A percentile compares a stretch with the other conserved stretches of the same genome.
phyloP scores from a whole-genome alignment of 257 asterid species.

The Fraxinus anomala region DNA sequence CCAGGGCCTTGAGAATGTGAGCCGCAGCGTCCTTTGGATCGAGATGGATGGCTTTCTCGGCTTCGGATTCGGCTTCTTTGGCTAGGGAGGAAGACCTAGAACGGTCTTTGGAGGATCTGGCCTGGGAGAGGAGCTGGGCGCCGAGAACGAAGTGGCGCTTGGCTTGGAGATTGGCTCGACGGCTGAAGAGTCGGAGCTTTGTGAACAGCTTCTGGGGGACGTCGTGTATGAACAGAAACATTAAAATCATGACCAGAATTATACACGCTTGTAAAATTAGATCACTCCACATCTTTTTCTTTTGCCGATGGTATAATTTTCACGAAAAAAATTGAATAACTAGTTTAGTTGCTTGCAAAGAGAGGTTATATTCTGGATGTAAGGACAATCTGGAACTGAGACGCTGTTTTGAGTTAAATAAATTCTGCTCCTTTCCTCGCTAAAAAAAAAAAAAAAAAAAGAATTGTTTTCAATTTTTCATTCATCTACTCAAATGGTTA shows the following conservation, averaged over 20 bases:
- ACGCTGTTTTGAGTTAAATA: no score
- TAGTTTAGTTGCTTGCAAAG: no score
- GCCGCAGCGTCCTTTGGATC: slow-evolving; percentile 67
- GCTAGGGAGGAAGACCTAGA: slow-evolving; percentile 34
- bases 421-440: no score
- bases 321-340: no score
- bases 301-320: neutral
- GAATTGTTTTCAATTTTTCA: no score
- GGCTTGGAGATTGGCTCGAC: slow-evolving; percentile 50
- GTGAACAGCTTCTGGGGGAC: slow-evolving; percentile 62
- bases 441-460: no score
- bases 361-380: no score
- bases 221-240: slow-evolving; percentile 48
- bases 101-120: slow-evolving; percentile 42
- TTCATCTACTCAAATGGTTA: no score
- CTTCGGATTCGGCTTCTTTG: slow-evolving; percentile 50
- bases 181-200: slow-evolving; percentile 50
- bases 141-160: slow-evolving; percentile 76
- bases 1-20: slow-evolving; percentile 68
- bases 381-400: no score
- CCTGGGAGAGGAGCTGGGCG: slow-evolving; percentile 62
- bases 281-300: slow-evolving; percentile 50
- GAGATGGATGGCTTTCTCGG: slow-evolving; percentile 59
- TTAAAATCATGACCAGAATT: slow-evolving; percentile 26
- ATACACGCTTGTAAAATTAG: slow-evolving; percentile 53